These are phyloP conservation scores for Biscogniauxia sp. DNA, from an alignment of 2,329 filamentous ascomycete species.

Conservation along the genomic window DNA sequence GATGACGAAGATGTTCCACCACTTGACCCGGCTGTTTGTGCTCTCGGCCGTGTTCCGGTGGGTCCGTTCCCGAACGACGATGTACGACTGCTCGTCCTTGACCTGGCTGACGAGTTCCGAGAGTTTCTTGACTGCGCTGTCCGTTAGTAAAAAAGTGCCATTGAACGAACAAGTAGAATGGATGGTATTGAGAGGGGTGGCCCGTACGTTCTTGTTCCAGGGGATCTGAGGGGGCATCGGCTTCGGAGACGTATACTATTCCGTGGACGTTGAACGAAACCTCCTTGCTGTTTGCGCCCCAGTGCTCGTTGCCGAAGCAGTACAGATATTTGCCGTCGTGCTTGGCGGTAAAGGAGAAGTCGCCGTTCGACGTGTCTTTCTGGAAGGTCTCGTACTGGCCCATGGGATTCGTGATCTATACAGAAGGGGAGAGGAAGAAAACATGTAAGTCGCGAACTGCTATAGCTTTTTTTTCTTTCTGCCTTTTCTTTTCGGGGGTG, in stretches of 20 bases:
- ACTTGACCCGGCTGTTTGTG: conserved; percentile 96
- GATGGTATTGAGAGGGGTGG: background rate
- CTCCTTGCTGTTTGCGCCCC: conserved; percentile 94
- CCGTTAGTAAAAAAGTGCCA: background rate
- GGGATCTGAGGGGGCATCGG: conserved; percentile 79
- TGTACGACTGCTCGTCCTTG: conserved; percentile 97
- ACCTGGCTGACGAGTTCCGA: conserved; percentile 86
- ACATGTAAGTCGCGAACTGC: too few species aligned
- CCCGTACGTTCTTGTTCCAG: conserved; percentile 80
- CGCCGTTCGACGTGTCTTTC: conserved; percentile 80
- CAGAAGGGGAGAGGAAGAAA: conserved; percentile 6
- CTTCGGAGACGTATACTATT: conserved; percentile 93
- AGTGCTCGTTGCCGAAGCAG: conserved; percentile 99
- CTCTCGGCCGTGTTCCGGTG: conserved; percentile 98
- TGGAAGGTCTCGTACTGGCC: conserved; percentile 77
- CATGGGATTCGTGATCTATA: conserved; percentile 73
- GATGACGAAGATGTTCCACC: conserved; percentile 99
- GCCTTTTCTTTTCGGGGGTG: background rate
- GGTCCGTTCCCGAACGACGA: conserved; percentile 89
- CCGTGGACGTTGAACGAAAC: conserved; percentile 99
- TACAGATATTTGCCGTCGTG: conserved; percentile 89
- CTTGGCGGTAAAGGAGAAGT: conserved; percentile 85
- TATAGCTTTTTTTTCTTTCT: too few species aligned
- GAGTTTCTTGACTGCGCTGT: conserved; percentile 67
- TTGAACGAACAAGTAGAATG: too few species aligned